Percentiles rank a stretch among this genome's conserved stretches.
Evolutionary conservation across 805 yeast genomes (phyloP).

Genomic region (Ogataea angusta): DNA sequence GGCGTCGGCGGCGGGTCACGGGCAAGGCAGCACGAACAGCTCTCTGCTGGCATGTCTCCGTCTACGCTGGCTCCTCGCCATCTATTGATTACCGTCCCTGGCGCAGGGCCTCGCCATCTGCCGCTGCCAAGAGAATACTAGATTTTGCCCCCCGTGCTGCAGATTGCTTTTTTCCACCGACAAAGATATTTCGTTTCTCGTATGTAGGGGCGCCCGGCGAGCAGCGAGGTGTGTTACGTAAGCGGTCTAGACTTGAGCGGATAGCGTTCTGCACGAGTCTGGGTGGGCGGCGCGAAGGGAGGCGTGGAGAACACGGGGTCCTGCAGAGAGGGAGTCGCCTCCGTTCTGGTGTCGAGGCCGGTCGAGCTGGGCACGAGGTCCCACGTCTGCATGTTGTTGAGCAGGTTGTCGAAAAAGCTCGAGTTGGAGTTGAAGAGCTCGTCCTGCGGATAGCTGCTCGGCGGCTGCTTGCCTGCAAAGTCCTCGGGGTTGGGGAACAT

Average conservation of each 20-base stretch:
- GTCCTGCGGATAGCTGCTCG: slow-evolving; percentile 3
- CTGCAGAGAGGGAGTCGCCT: background rate
- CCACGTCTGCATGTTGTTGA: slow-evolving; percentile 25
- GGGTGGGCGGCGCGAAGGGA: background rate
- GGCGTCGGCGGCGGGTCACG: too few relatives aligned
- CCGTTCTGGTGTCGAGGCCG: background rate
- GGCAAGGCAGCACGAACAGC: too few relatives aligned
- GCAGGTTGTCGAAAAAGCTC: slow-evolving; percentile 20
- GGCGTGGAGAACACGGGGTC: background rate
- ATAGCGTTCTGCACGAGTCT: background rate
- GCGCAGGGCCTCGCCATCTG: too few relatives aligned
- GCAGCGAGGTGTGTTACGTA: slow-evolving; percentile 3
- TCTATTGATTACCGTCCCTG: too few relatives aligned
- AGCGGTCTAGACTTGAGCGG: slow-evolving; percentile 9
- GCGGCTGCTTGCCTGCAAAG: background rate
- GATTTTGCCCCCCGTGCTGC: background rate
- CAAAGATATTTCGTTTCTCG: slow-evolving; percentile 1
- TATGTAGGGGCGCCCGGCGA: background rate
- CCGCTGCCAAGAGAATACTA: too few relatives aligned
- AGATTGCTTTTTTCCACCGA: background rate
- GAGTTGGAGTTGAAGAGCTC: slow-evolving; percentile 14
- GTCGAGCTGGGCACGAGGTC: slow-evolving; percentile 14
- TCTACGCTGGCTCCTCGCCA: too few relatives aligned
- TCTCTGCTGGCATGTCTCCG: too few relatives aligned
- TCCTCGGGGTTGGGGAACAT: slow-evolving; percentile 10